phyloP scores from a whole-genome alignment of 257 asterid genomes.

The Agastache rugosa region DNA sequence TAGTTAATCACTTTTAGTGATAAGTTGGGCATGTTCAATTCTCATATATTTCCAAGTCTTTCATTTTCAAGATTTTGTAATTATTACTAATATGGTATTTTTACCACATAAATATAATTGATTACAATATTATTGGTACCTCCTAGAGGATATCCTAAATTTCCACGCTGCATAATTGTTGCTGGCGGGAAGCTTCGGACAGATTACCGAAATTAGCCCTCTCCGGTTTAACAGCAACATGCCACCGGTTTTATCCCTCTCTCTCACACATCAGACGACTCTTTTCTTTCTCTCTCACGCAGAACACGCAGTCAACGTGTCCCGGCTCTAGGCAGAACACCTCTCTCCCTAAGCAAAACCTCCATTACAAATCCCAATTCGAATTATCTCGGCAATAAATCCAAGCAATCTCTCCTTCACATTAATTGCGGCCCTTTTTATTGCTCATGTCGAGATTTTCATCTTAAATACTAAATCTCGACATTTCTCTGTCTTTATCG shows the following conservation, averaged over 20 bases:
- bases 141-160: background rate
- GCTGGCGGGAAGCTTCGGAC: slow-evolving; percentile 23
- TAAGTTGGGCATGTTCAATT: background rate
- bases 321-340: slow-evolving; percentile 33
- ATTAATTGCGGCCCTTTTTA: slow-evolving; percentile 39
- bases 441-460: slow-evolving; percentile 11
- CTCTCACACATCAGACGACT: slow-evolving; percentile 7
- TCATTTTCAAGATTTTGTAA: background rate
- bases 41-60: background rate
- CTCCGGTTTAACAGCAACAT: slow-evolving; percentile 5
- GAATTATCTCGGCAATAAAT: slow-evolving; percentile 30
- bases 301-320: slow-evolving; percentile 52
- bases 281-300: slow-evolving; percentile 25
- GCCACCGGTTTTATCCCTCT: slow-evolving; percentile 29
- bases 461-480: background rate
- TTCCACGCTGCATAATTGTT: background rate
- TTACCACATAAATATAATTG: background rate
- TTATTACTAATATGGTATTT: background rate
- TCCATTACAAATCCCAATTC: slow-evolving; percentile 45
- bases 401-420: slow-evolving; percentile 38
- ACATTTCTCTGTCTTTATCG: slow-evolving; percentile 25
- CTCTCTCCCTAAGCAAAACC: slow-evolving; percentile 34
- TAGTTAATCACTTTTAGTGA: background rate
- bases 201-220: slow-evolving; percentile 31
- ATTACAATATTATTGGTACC: background rate